Evolutionary conservation across 202 grass and related monocot genomes (phyloP).

Genomic region (Schoenoplectus tabernaemontani): DNA sequence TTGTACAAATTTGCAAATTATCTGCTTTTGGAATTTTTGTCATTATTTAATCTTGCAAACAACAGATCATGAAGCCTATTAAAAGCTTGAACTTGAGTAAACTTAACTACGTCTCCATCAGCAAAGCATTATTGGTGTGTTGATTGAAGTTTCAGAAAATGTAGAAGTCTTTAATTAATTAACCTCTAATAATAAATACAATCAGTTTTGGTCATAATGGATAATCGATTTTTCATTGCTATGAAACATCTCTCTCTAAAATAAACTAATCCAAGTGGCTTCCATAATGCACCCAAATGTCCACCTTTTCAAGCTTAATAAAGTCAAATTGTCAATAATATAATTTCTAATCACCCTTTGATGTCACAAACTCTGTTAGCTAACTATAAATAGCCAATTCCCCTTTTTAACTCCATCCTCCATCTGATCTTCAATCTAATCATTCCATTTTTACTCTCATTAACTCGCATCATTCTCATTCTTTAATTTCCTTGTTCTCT

Average conservation of each 20-base stretch:
- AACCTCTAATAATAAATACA: not conserved
- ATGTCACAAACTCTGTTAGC: not conserved
- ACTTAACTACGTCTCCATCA: too few species aligned
- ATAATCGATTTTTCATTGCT: not conserved
- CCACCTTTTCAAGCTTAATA: not conserved
- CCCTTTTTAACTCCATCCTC: not conserved
- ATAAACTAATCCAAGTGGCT: not conserved
- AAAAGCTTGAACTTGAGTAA: not conserved
- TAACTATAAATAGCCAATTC: conserved; percentile 17
- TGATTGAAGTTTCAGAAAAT: too few species aligned
- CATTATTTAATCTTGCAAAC: not conserved
- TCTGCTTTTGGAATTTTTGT: not conserved
- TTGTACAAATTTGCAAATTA: not conserved
- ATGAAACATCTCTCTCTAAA: not conserved
- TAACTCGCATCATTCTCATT: not conserved
- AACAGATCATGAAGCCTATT: not conserved
- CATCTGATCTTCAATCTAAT: not conserved
- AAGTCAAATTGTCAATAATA: not conserved
- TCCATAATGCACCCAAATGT: not conserved
- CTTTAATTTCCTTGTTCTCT: too few species aligned
- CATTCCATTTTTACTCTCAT: not conserved
- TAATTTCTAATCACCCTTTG: not conserved
- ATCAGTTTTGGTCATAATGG: not conserved
- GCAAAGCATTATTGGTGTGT: too few species aligned
- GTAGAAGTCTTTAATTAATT: not conserved